Percentiles rank a stretch among this genome's conserved stretches.
phyloP scores from a whole-genome alignment of 176 grass and related monocot genomes.

The Oryza rufipogon region DNA sequence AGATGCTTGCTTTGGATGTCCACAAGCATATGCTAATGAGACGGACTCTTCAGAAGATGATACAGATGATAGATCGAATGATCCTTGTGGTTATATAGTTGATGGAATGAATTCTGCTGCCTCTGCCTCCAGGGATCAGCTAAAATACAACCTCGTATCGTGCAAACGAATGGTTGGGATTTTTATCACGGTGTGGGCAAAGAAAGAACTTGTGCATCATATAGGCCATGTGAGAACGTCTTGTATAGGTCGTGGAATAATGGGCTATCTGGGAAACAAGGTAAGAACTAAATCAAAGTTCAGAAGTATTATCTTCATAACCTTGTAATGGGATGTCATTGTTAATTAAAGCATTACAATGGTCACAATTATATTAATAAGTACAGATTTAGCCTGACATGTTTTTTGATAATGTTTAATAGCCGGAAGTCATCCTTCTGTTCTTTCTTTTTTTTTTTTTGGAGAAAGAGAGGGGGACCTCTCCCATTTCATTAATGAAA shows the following conservation, averaged over 20 bases:
- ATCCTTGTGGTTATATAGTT: constrained; percentile 45
- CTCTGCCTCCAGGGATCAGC: constrained; percentile 60
- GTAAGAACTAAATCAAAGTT: constrained; percentile 49
- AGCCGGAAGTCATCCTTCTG: not conserved
- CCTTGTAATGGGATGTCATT: not conserved
- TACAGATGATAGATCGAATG: constrained; percentile 57
- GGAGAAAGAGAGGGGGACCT: too few species aligned
- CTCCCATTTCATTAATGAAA: too few species aligned
- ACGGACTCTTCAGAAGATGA: constrained; percentile 80
- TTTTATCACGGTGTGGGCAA: constrained; percentile 85
- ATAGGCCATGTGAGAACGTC: constrained; percentile 82
- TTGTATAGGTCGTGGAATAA: constrained; percentile 81
- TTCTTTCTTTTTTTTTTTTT: not conserved
- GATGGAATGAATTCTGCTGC: constrained; percentile 38
- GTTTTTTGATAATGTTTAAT: not conserved
- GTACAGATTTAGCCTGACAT: too few species aligned
- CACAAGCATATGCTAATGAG: constrained; percentile 62
- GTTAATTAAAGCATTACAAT: constrained; percentile 18
- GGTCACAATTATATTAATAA: not conserved
- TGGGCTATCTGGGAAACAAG: constrained; percentile 97
- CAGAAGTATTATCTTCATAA: not conserved
- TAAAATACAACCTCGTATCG: constrained; percentile 83
- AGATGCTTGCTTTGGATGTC: constrained; percentile 83
- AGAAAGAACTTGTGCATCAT: constrained; percentile 71
- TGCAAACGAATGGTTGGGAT: constrained; percentile 98